A percentile compares a stretch with the other conserved stretches of the same genome.
phyloP scores from a whole-genome alignment of 1,139 yeast genomes.

The Zygotorulaspora mrakii region DNA sequence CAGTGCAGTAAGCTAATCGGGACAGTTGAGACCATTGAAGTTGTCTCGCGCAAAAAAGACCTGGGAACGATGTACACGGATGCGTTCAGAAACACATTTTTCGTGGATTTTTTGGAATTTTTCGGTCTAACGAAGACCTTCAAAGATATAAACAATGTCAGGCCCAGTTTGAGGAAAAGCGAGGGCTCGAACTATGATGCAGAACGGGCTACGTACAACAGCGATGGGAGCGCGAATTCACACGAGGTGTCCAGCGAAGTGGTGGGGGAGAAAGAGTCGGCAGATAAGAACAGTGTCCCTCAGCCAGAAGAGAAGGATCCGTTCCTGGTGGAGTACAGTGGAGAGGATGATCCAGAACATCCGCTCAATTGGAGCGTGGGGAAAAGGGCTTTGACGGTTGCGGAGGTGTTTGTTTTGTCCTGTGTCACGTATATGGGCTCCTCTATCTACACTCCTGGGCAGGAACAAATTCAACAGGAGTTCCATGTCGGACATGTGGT shows the following conservation, averaged over 20 bases:
- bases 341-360: slow-evolving; percentile 49
- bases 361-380: slow-evolving; percentile 53
- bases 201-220: slow-evolving; percentile 4
- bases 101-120: slow-evolving; percentile 13
- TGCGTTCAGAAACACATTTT: slow-evolving; percentile 14
- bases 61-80: slow-evolving; percentile 7
- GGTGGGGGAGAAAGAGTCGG: slow-evolving; percentile 1
- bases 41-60: too few relatives aligned
- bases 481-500: slow-evolving; percentile 45
- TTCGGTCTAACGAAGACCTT: slow-evolving; percentile 11
- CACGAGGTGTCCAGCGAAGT: neutral
- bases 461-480: slow-evolving; percentile 42
- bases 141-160: slow-evolving; percentile 4
- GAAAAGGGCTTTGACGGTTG: slow-evolving; percentile 41
- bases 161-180: slow-evolving; percentile 1
- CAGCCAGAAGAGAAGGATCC: slow-evolving; percentile 13
- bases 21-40: too few relatives aligned
- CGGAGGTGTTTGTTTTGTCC: slow-evolving; percentile 46
- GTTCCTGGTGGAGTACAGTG: slow-evolving; percentile 18
- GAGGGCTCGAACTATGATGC: slow-evolving; percentile 4
- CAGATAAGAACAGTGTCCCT: slow-evolving; percentile 2
- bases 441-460: slow-evolving; percentile 57
- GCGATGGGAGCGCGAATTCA: neutral
- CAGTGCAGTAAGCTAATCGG: too few relatives aligned
- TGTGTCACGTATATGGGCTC: slow-evolving; percentile 56